Base-by-base conservation (phyloP, 2,329 filamentous ascomycete species). In the Aspergillus flavus region DNA sequence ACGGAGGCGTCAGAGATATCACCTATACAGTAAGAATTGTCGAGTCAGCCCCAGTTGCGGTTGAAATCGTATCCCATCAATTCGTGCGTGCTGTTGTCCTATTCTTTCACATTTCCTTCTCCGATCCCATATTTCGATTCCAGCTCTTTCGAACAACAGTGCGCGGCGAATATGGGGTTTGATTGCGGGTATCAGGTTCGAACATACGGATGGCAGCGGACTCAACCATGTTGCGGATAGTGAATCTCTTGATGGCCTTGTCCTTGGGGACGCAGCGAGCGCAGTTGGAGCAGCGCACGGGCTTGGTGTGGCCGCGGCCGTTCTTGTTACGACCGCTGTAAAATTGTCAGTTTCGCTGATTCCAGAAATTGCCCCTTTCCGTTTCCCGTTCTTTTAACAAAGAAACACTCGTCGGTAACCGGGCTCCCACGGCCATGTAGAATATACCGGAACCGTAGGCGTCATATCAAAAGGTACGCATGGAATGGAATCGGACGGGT, bases 161-260 rank as follows among this genome's bases (percentile, higher is more conserved):
- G 65, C 58, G 57, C 63, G 62, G 58, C 57, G 60, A 55, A 62
- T 57, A 41, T 48, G 61, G 45, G 34, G 32, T 64, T 68, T 63
- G 53, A 60, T 58, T 56, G 61, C 58, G 55, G 59, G 41, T 61
- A 61, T 62, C 41, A 59, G 64, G 72, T 64, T 64, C 64, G 63
- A 71, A 92, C 94, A 79, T 94, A 98, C 96, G 95, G 83, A 99
- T 98, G 80, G 95, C 95, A 80, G 96, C 95, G 79, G 94, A 97
- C 87, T 99, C 95, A 75, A 99, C 95, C 95, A 99, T 99, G 91
- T 99, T 98, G 84, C 95, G 91, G 89, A 99, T 91, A 86, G 95
- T 99, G 89, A 99, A 99, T 86, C 95, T 90, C 93, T 99, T 99
- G 89, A 99, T 98, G 76, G 96, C 95, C 93, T 99, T 99, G 81